Evolutionary conservation across 352 stramenopile genomes (phyloP).

Genomic region (Globisporangium cystogenes): DNA sequence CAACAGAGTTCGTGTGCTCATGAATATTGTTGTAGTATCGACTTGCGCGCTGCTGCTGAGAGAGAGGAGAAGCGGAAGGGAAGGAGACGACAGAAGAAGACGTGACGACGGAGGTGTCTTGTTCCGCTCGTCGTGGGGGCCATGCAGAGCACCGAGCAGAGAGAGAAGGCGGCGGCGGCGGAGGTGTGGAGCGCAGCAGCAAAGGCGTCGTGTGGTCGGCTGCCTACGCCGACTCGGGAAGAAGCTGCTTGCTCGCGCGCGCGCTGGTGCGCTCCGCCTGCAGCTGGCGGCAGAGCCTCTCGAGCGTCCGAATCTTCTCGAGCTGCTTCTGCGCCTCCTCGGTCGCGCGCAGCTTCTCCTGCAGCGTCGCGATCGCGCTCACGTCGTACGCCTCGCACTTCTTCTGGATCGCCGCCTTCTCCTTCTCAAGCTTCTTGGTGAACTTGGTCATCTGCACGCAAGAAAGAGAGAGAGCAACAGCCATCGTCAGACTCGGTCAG

Average conservation of each 20-base stretch:
- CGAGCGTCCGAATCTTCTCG: conserved; percentile 82
- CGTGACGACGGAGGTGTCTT: too few species aligned
- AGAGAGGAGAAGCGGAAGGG: too few species aligned
- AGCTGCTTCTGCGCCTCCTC: conserved; percentile 68
- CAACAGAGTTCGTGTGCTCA: too few species aligned
- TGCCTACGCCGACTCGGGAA: conserved; percentile 7
- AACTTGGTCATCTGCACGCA: conserved; percentile 66
- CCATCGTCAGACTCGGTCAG: neutral
- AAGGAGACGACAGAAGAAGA: too few species aligned
- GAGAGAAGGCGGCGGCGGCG: too few species aligned
- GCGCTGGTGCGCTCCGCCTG: conserved; percentile 73
- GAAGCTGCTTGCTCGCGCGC: conserved; percentile 17
- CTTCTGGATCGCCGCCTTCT: conserved; percentile 72
- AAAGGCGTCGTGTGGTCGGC: neutral
- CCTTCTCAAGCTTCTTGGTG: conserved; percentile 85
- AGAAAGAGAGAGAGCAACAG: neutral
- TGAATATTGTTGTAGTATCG: too few species aligned
- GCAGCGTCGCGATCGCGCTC: conserved; percentile 64
- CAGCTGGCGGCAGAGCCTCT: conserved; percentile 74
- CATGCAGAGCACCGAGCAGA: too few species aligned
- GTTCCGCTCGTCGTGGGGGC: too few species aligned
- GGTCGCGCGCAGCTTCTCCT: conserved; percentile 54
- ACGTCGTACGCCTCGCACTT: conserved; percentile 81
- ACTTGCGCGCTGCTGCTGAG: too few species aligned
- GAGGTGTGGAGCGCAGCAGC: too few species aligned